These are phyloP conservation scores for Nyctanthes arbortristis DNA, from an alignment of 257 asterid species.

Conservation along the genomic window DNA sequence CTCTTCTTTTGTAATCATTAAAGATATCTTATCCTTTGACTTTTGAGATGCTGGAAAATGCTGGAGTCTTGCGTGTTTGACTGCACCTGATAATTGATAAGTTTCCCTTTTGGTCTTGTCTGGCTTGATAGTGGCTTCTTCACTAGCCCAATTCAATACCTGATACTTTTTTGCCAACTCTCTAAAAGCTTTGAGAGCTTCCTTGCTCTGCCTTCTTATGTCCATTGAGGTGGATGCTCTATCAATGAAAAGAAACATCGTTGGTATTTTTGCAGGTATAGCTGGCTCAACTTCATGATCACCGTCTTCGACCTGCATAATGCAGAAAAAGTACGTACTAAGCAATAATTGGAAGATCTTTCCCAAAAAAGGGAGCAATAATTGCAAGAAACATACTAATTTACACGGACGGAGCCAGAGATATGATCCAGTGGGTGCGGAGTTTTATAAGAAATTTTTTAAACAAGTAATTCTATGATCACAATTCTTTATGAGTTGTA, in stretches of 20 bases:
- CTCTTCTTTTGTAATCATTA: conserved; percentile 60
- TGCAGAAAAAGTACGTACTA: conserved; percentile 22
- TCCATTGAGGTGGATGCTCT: conserved; percentile 67
- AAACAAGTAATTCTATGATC: no score
- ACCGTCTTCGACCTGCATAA: conserved; percentile 71
- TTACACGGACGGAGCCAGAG: no score
- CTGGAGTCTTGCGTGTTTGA: conserved; percentile 47
- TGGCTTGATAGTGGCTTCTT: conserved; percentile 35
- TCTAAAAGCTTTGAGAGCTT: conserved; percentile 72
- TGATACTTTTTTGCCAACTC: conserved; percentile 58
- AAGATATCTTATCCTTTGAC: conserved; percentile 68
- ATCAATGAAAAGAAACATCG: conserved; percentile 88
- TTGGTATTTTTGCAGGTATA: conserved; percentile 66
- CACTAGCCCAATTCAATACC: conserved; percentile 37
- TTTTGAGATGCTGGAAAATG: conserved; percentile 48
- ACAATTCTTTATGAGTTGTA: no score
- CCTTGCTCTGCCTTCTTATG: conserved; percentile 61
- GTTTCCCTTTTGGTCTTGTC: conserved; percentile 32
- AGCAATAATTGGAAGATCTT: no score
- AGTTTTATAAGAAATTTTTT: no score
- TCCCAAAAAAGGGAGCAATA: no score
- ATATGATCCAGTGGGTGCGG: no score
- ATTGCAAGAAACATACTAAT: neutral
- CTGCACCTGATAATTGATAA: conserved; percentile 41
- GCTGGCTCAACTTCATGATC: conserved; percentile 49